Percentiles rank a stretch among this genome's conserved stretches.
These are phyloP conservation scores for Gonium pectorale DNA, from an alignment of 139 green algal species.

Conservation along the genomic window DNA sequence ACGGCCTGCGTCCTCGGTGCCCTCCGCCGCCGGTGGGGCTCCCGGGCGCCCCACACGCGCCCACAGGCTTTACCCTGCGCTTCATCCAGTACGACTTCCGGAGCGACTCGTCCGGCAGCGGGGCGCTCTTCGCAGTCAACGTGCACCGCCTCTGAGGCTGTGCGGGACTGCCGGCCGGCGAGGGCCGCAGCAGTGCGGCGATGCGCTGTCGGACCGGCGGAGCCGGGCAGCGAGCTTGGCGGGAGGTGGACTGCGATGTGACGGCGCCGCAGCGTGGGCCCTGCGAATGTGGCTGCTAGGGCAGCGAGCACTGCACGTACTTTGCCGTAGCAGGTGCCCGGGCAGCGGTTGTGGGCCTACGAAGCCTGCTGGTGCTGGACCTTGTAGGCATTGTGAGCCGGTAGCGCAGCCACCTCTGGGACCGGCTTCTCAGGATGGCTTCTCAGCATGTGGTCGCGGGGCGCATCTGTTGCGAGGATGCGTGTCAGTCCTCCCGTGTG, in stretches of 20 bases:
- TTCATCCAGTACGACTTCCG: conserved; percentile 40
- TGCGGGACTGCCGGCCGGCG: too few relatives aligned
- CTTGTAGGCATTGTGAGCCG: too few relatives aligned
- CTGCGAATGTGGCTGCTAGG: background rate
- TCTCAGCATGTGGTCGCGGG: too few relatives aligned
- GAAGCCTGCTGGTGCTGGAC: too few relatives aligned
- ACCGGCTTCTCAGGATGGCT: too few relatives aligned
- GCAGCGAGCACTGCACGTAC: too few relatives aligned
- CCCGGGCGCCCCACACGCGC: background rate
- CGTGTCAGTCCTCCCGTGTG: too few relatives aligned
- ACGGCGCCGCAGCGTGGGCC: background rate
- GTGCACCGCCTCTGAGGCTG: conserved; percentile 6
- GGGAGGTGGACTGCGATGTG: background rate
- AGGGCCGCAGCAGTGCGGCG: background rate
- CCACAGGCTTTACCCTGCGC: conserved; percentile 8
- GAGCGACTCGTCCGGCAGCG: background rate
- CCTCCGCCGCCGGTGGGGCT: background rate
- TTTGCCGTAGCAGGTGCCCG: too few relatives aligned
- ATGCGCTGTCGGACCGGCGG: background rate
- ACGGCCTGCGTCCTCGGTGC: background rate
- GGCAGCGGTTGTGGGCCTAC: too few relatives aligned
- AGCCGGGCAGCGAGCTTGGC: background rate
- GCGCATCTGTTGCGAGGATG: too few relatives aligned
- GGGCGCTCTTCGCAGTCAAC: background rate
- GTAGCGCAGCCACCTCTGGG: too few relatives aligned